Evolutionary conservation across 2,329 filamentous ascomycete genomes (phyloP).

Genomic region (Purpureocillium lavendulum): DNA sequence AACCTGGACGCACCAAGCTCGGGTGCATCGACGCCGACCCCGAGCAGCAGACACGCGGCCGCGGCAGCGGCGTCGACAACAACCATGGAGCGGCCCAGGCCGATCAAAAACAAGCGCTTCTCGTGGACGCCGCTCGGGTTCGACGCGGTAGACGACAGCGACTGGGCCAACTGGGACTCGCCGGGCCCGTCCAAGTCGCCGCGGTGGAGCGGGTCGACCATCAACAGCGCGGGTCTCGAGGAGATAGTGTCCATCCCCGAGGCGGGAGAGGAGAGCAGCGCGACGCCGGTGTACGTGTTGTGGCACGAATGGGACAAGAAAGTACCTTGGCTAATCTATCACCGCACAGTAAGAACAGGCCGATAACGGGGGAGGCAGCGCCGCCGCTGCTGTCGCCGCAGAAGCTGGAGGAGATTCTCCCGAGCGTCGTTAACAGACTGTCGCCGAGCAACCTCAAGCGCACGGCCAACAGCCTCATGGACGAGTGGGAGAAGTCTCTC

Average conservation of each 20-base stretch:
- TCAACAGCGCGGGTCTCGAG: conserved; percentile 29
- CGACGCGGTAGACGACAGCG: conserved; percentile 50
- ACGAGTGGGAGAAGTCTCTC: conserved; percentile 72
- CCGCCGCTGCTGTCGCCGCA: conserved; percentile 23
- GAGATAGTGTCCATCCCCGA: conserved; percentile 40
- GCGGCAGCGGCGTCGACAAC: conserved; percentile 9
- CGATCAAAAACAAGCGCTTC: conserved; percentile 41
- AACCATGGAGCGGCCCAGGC: conserved; percentile 29
- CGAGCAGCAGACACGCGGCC: conserved; percentile 18
- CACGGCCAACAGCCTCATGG: conserved; percentile 79
- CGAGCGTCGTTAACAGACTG: conserved; percentile 63
- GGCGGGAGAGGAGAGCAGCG: conserved; percentile 35
- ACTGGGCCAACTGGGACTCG: conserved; percentile 59
- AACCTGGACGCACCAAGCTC: conserved; percentile 19
- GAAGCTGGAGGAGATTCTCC: conserved; percentile 49
- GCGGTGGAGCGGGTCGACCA: conserved; percentile 56
- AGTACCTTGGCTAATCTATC: background rate
- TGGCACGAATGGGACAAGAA: conserved; percentile 2
- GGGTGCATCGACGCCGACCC: conserved; percentile 20
- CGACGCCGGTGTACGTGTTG: conserved; percentile 38
- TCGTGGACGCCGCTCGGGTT: conserved; percentile 52
- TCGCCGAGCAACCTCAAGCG: conserved; percentile 70
- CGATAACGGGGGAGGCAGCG: conserved; percentile 19
- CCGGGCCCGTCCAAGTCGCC: conserved; percentile 46
- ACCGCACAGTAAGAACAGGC: conserved; percentile 23